Conservation (phyloP, 2,329 filamentous ascomycete genomes). For the Phyllosticta ampelicida region DNA sequence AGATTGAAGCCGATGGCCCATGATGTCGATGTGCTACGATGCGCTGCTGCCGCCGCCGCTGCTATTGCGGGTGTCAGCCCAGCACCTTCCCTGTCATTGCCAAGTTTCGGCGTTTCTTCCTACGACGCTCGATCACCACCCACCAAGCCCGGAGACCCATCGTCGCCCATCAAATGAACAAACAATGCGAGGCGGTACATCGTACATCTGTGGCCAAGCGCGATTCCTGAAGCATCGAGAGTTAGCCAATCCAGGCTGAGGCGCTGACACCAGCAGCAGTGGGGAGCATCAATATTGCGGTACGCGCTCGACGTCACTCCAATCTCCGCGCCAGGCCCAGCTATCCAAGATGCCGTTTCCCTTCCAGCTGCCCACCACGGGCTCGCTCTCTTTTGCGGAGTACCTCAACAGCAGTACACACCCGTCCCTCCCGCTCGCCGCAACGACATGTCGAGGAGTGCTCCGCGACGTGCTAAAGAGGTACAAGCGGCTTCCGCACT, state of each 20-base stretch:
- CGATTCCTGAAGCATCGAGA: background rate
- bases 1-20: background rate
- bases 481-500: slow-evolving; percentile 72
- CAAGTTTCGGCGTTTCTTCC: slow-evolving; percentile 1
- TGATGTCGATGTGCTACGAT: background rate
- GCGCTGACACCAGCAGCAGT: background rate
- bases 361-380: slow-evolving; percentile 82
- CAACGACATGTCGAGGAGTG: slow-evolving; percentile 74
- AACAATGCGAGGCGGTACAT: background rate
- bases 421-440: slow-evolving; percentile 73
- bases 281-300: slow-evolving; percentile 1
- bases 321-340: slow-evolving; percentile 12
- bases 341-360: slow-evolving; percentile 66
- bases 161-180: background rate
- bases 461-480: slow-evolving; percentile 76
- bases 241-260: slow-evolving; percentile 8
- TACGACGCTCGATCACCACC: background rate
- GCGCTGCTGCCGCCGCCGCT: too few species aligned
- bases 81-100: background rate
- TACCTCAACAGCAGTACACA: slow-evolving; percentile 72
- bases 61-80: background rate
- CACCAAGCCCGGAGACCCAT: background rate
- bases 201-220: background rate
- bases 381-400: slow-evolving; percentile 69
- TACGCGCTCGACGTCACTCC: slow-evolving; percentile 1